Evolutionary conservation across 2,329 filamentous ascomycete genomes (phyloP), one percentile per base, ranked within the genome.

Genomic region (Balansia obtecta): DNA sequence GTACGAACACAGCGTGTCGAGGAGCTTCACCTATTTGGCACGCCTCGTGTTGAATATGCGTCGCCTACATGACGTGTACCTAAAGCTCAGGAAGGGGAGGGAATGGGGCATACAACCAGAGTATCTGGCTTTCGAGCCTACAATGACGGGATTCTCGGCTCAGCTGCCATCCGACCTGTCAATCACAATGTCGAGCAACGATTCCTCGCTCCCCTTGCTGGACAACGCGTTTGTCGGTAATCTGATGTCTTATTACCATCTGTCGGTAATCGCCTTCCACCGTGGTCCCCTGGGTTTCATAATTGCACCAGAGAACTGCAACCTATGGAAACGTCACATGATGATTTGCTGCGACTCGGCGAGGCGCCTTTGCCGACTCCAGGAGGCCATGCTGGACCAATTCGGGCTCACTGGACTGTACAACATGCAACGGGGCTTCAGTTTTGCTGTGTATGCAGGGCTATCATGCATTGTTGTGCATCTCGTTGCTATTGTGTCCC

Each of bases 391-490:
- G 34, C 62, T 95, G 52, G 76, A 84, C 49, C 77, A 79, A 0
- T 95, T 83, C 65, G 88, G 89, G 2, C 71, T 95, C 53, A 78
- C 78, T 15, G 91, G 89, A 0, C 73, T 97, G 13, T 76, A 93
- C 58, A 93, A 84, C 68, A 96, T 96, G 91, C 85, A 91, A 61
- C 79, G 91, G 56, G 91, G 91, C 38, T 89, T 95, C 63, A 95
- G 90, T 66, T 97, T 95, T 61, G 88, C 88, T 6, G 88, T 97
- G n/a, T 97, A 97, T 62, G 82, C 84, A 50, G 82, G 95, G 30
- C 71, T 97, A 43, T 93, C 88, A 0, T 95, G 90, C 70, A 90
- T 91, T 27, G 90, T 96, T 68, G 76, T 97, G 49, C 90, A 97
- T 66, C 68, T 97, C 68, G 91, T 95, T 57, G 90, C 90, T 4